Evolutionary conservation across 768 basidiomycete genomes (phyloP).

Genomic region (Arthromyces matolae): DNA sequence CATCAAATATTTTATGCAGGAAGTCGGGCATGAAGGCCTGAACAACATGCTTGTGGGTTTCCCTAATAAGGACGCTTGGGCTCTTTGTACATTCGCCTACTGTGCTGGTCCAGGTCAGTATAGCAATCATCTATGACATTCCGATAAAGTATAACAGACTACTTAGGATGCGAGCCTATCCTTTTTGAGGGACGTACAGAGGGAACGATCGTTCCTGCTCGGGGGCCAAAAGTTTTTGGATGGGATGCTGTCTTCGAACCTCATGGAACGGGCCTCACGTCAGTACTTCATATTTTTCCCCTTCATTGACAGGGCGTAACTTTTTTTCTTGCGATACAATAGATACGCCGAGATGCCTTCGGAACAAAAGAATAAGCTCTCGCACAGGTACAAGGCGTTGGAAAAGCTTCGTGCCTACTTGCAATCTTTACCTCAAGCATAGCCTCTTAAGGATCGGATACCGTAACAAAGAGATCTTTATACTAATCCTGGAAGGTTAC

Average conservation of each 20-base stretch:
- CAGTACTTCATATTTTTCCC: conserved; percentile 21
- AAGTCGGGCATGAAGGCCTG: conserved; percentile 85
- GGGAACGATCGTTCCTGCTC: conserved; percentile 82
- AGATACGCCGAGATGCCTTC: conserved; percentile 77
- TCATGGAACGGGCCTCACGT: conserved; percentile 75
- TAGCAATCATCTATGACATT: too few species aligned
- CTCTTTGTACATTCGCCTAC: conserved; percentile 96
- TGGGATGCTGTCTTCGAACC: conserved; percentile 92
- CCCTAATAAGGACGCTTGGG: conserved; percentile 73
- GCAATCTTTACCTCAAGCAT: conserved; percentile 25
- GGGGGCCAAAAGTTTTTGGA: conserved; percentile 79
- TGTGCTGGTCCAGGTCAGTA: conserved; percentile 67
- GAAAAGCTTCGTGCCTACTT: conserved; percentile 58
- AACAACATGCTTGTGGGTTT: conserved; percentile 82
- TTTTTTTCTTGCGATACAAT: conserved; percentile 2
- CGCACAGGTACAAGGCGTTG: conserved; percentile 72
- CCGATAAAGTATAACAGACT: too few species aligned
- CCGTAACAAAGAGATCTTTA: too few species aligned
- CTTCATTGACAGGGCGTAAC: neutral
- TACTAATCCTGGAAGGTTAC: too few species aligned
- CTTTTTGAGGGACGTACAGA: conserved; percentile 80
- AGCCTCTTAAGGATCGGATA: too few species aligned
- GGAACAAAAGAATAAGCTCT: conserved; percentile 66
- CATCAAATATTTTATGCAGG: conserved; percentile 88
- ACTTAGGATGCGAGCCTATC: conserved; percentile 59